Evolutionary conservation across 352 stramenopile genomes (phyloP).

Genomic region (Pythium aristosporum): DNA sequence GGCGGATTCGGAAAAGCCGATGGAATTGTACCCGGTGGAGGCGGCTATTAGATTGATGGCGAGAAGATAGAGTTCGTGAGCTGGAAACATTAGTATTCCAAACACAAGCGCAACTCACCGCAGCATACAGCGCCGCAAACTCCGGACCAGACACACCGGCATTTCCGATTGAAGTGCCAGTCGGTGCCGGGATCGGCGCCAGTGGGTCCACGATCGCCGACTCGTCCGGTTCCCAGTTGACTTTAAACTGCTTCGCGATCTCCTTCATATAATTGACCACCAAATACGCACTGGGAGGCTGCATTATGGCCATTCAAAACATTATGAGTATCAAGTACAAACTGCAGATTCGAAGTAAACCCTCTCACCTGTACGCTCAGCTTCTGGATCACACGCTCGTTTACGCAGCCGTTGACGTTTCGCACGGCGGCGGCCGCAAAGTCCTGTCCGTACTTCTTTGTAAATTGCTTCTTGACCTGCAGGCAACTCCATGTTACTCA

Average conservation of each 20-base stretch:
- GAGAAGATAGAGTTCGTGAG: not conserved
- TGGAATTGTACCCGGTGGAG: constrained; percentile 41
- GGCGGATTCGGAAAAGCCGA: constrained; percentile 47
- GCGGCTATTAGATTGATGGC: constrained; percentile 26
- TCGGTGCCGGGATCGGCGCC: constrained; percentile 88
- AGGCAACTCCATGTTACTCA: not conserved
- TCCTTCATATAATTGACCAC: constrained; percentile 96
- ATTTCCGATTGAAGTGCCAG: constrained; percentile 78
- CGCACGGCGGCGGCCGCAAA: constrained; percentile 78
- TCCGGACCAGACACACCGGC: constrained; percentile 83
- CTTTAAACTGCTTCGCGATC: constrained; percentile 94
- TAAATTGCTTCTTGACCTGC: constrained; percentile 84
- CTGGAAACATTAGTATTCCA: too few species aligned
- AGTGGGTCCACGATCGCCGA: constrained; percentile 70
- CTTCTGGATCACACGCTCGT: constrained; percentile 92
- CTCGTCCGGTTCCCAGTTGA: constrained; percentile 92
- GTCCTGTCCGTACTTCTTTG: constrained; percentile 89
- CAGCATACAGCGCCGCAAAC: constrained; percentile 69
- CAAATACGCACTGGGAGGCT: constrained; percentile 91
- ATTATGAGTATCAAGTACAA: not conserved
- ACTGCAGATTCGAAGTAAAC: not conserved
- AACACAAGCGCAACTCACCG: constrained; percentile 34
- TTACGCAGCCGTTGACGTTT: constrained; percentile 90
- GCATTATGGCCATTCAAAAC: not conserved
- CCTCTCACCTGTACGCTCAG: constrained; percentile 81